Evolutionary conservation across 78 protist species (phyloP), one percentile per base, ranked within the genome.

Genomic region (Paulinella micropora): DNA sequence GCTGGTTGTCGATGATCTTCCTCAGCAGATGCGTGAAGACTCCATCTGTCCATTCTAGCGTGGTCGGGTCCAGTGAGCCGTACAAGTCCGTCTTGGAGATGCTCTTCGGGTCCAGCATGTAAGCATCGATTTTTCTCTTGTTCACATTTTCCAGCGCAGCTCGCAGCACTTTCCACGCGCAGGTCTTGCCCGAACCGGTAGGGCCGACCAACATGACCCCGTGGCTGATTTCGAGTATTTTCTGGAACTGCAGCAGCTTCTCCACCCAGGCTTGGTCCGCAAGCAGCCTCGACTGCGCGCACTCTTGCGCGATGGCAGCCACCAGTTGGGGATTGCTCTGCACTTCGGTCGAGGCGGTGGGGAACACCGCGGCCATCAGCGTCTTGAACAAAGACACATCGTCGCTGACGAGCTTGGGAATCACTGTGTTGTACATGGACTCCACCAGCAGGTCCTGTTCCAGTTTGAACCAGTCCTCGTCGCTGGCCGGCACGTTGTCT

Each of bases 161-260:
- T 1, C 40, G 83, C 34, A 96, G 95, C 40, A 64, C 86, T 23
- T 87, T 37, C 88, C 84, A 89, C 81, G 88, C 39, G 35, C 34
- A 0, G 34, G 96, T 92, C 91, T 96, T 96, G 31, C 97, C 97
- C n/a, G 92, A 84, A 1, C 96, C 97, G 0, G 96, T 86, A 35
- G 94, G 96, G 15, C 97, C 97, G 31, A 96, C 97, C 15, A 96
- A 91, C 95, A 96, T 96, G 31, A 96, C 92, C 2, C 97, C 97
- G 89, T 94, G 96, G 31, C 95, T 91, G 34, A 96, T 93, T 1
- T 83, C 86, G 9, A 92, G 90, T 15, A 94, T 93, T 31, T 94
- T 94, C 90, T 91, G 92, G 36, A 95, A 90, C 91, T 95, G 95
- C 37, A 94, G 64, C 87, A 89, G 51, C 92, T 95, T 95, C 77